Evolutionary conservation across 352 stramenopile genomes (phyloP), one percentile per base, ranked within the genome.

Genomic region (Phytopythium montanum): DNA sequence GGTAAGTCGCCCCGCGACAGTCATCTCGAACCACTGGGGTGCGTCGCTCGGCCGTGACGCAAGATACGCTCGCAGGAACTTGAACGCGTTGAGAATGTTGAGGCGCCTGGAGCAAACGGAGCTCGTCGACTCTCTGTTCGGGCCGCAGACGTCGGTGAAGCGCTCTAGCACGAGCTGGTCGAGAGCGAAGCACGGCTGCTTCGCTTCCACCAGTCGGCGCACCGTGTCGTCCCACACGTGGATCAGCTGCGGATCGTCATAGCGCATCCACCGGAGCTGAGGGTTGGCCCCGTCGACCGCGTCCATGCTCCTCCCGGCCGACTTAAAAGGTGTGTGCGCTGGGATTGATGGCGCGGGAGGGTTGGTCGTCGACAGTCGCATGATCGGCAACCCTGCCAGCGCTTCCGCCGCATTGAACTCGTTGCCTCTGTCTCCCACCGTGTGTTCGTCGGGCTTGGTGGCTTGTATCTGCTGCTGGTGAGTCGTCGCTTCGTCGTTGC

Each of bases 21-120:
- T 60, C 70, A 79, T 79, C 0, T 52, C 59, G 34, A 79, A 79
- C 70, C 70, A 79, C 38, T 73, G 66, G 5, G 70, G 70, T 42
- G 64, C 67, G 44, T 75, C 61, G 46, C 56, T 66, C 46, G 64
- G 61, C 38, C 74, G 51, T 29, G 65, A 64, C n/a, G 62, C 56
- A 0, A 79, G 67, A 16, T 75, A 65, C 36, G 41, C 61, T 13
- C 61, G 65, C 33, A 79, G 50, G 13, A 61, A 71, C 49, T 60
- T 56, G 42, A 79, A 79, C 19, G 64, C 67, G 53, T 62, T 66
- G 56, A 72, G 62, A 25, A 79, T 69, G 34, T 61, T 60, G 33
- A 69, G 59, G 45, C 74, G 74, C 65, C 72, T 75, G 7, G 64
- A 64, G 13, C 67, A 59, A 0, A 69, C 73, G 1, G 67, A 73